Conservation (phyloP, 768 basidiomycete genomes). For the Mrakia hoshinonis region DNA sequence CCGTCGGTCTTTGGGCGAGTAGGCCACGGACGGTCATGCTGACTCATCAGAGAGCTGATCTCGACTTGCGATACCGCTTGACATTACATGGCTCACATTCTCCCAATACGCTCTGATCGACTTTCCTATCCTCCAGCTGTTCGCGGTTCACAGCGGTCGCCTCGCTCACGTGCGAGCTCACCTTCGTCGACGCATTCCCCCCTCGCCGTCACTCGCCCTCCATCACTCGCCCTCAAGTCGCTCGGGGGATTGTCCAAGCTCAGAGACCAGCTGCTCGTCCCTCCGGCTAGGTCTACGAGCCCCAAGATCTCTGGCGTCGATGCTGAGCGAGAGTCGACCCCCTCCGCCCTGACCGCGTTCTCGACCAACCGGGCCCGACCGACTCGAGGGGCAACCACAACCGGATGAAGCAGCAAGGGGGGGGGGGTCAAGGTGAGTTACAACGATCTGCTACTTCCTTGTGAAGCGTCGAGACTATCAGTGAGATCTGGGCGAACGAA, state of each 20-base stretch:
- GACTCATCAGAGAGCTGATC: too few species aligned
- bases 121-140: too few species aligned
- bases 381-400: not conserved
- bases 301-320: not conserved
- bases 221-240: not conserved
- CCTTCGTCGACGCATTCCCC: not conserved
- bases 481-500: not conserved
- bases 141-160: not conserved
- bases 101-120: too few species aligned
- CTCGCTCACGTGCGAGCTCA: not conserved
- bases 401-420: not conserved
- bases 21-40: too few species aligned
- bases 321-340: conserved; percentile 3
- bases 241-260: not conserved
- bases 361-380: not conserved
- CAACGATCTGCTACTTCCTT: too few species aligned
- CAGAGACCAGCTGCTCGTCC: not conserved
- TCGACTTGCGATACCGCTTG: too few species aligned
- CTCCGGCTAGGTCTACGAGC: conserved; percentile 1
- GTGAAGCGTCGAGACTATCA: not conserved
- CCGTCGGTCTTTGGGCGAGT: too few species aligned
- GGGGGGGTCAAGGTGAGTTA: not conserved
- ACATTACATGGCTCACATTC: too few species aligned
- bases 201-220: too few species aligned
- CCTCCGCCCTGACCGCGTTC: not conserved